Evolutionary conservation across 129 eudicot species (phyloP).

Genomic region (Centella asiatica): DNA sequence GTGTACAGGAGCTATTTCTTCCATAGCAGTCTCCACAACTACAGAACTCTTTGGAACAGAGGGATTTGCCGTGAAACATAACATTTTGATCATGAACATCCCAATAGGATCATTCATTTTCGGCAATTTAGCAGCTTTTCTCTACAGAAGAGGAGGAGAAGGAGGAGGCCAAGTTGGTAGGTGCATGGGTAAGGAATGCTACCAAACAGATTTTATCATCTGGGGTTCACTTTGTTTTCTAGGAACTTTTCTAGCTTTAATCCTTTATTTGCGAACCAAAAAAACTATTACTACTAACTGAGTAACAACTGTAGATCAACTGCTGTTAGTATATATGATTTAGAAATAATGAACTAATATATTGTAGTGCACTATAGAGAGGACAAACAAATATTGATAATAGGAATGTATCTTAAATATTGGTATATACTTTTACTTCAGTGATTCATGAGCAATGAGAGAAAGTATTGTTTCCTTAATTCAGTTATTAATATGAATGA

Average conservation of each 20-base stretch:
- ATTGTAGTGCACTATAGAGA: no score
- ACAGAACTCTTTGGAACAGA: constrained; percentile 71
- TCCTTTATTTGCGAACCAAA: constrained; percentile 49
- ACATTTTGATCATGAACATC: constrained; percentile 62
- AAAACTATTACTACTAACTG: constrained; percentile 10
- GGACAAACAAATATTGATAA: no score
- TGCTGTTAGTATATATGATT: no score
- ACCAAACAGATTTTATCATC: constrained; percentile 48
- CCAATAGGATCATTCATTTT: constrained; percentile 83
- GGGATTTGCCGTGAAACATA: constrained; percentile 73
- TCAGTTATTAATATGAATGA: no score
- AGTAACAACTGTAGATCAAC: background rate
- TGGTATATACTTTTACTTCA: no score
- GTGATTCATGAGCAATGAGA: no score
- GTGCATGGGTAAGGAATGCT: constrained; percentile 70
- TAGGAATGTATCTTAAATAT: no score
- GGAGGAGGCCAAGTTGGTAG: constrained; percentile 27
- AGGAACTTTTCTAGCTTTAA: constrained; percentile 53
- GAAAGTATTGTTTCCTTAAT: no score
- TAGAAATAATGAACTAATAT: no score
- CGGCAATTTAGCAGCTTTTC: constrained; percentile 69
- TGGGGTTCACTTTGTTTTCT: constrained; percentile 74
- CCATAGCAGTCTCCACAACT: constrained; percentile 65
- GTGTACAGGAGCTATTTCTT: constrained; percentile 75
- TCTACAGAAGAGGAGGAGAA: constrained; percentile 35